Base-by-base conservation (phyloP, 2,329 filamentous ascomycete species). In the Ophiostoma piceae region DNA sequence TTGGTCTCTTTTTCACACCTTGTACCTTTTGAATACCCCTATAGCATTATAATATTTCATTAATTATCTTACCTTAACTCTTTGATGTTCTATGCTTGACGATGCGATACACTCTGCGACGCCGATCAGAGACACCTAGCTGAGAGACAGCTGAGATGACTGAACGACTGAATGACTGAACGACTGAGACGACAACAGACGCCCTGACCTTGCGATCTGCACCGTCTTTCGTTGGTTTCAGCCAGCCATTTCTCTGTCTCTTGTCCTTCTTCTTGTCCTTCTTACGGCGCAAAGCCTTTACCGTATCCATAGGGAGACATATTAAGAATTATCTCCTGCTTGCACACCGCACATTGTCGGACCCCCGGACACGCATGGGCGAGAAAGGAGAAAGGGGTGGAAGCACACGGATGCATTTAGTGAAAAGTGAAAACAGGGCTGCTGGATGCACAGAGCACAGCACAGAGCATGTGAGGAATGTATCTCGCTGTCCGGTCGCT, bases 11-110 rank as follows among this genome's bases (percentile, higher is more conserved):
- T 9, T 65, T 65, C 64, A 51, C 19, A 26, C 22, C 19, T 67
- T 51, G 41, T 16, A 37, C 32, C 39, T 69, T 41, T 39, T 64
- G 67, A 68, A 70, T 70, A 70, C 69, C 69, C 69, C 69, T 70
- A 70, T 29, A 70, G 69, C 51, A 57, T 57, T 47, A 68, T 68
- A 22, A 67, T 68, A 60, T 51, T 39, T 65, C 57, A 29, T 66
- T 47, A 60, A 37, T 29, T 29, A 29, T 67, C 54, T 62, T 26
- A 1, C 3, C n/a, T 57, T 39, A 39, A 9, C 26, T 29, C 26
- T 29, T 29, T 29, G 26, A 29, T 29, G 26, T 29, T 29, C 26
- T 29, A 29, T 39, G 37, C 8, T 39, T 9, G 37, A 39, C 11
- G 37, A 2, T 39, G 37, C 11, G 37, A 39, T 39, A 29, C 26